Evolutionary conservation across 2,329 filamentous ascomycete species (phyloP).

Genomic region (Fusarium temperatum): DNA sequence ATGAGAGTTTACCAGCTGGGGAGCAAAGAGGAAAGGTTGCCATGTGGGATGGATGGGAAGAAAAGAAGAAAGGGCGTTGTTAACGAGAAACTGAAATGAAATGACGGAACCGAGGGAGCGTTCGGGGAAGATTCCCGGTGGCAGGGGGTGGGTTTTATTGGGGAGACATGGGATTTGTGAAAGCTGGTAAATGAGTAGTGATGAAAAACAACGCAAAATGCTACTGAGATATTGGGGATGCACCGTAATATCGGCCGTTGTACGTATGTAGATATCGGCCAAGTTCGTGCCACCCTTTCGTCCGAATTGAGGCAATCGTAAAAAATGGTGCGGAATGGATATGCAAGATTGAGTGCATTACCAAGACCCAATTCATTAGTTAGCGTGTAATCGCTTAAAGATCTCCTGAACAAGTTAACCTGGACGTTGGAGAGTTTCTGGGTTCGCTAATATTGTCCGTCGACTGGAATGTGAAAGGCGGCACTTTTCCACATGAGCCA

Average conservation of each 20-base stretch:
- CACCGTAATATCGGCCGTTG: background rate
- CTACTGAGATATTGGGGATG: background rate
- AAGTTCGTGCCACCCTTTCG: slow-evolving; percentile 1
- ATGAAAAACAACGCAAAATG: slow-evolving; percentile 23
- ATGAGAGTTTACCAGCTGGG: background rate
- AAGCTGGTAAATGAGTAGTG: slow-evolving; percentile 25
- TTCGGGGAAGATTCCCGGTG: slow-evolving; percentile 32
- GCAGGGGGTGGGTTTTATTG: slow-evolving; percentile 21
- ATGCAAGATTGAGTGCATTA: slow-evolving; percentile 35
- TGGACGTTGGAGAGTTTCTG: background rate
- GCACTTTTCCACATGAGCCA: background rate
- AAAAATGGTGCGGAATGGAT: slow-evolving; percentile 22
- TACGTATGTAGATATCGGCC: background rate
- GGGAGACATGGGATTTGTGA: slow-evolving; percentile 22
- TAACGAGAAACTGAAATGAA: slow-evolving; percentile 15
- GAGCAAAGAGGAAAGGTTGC: slow-evolving; percentile 13
- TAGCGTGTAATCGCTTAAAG: slow-evolving; percentile 1
- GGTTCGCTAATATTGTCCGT: background rate
- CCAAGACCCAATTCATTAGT: slow-evolving; percentile 12
- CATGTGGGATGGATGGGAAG: slow-evolving; percentile 18
- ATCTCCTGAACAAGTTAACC: background rate
- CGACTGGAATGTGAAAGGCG: slow-evolving; percentile 10
- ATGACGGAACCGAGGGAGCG: slow-evolving; percentile 13
- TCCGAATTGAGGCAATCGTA: slow-evolving; percentile 17
- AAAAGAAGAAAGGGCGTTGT: background rate